Evolutionary conservation across 2,329 filamentous ascomycete genomes (phyloP), one percentile per base, ranked within the genome.

Genomic region (Tricladium varicosporioides): DNA sequence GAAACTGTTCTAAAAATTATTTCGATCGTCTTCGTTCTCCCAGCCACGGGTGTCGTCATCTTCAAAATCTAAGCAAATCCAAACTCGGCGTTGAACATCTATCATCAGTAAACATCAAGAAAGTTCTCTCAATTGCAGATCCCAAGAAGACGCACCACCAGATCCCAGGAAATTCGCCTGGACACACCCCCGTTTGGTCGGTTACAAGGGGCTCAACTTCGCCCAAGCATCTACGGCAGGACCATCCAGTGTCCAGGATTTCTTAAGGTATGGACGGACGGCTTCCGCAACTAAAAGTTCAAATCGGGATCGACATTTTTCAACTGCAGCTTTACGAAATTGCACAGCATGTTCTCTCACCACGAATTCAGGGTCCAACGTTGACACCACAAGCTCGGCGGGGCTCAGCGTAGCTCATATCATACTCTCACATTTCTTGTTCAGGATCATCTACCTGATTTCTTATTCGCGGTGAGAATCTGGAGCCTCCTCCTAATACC

Each of bases 241-340:
- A 7, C 22, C 22, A 9, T 8, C 22, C 9, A 10, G 22, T 27
- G 11, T 16, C 19, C 19, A 14, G 8, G 2, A 18, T 19, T 27
- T 27, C 36, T n/a, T 7, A 53, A 5, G 7, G 16, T 40, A 13
- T 9, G n/a, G 14, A 19, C 42, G n/a, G 14, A 19, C 42, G 42
- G 18, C 27, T 15, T 47, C 31, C 27, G 22, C 42, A 36, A 14
- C 50, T 40, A 54, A 40, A 48, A 16, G 13, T 7, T 18, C 31
- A 42, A 42, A 31, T 42, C 31, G 48, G 36, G 53, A 56, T 56
- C 53, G 15, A 43, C 53, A 40, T 15, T 18, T 32, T 36, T 27
- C 45, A 19, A 22, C 53, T 55, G 56, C 48, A 54, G 48, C 48
- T 58, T 55, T 55, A 58, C 56, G 52, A 54, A 54, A 54, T 55